Evolutionary conservation across 305 asterid species (phyloP).

Genomic region (Fraxinus albicans): DNA sequence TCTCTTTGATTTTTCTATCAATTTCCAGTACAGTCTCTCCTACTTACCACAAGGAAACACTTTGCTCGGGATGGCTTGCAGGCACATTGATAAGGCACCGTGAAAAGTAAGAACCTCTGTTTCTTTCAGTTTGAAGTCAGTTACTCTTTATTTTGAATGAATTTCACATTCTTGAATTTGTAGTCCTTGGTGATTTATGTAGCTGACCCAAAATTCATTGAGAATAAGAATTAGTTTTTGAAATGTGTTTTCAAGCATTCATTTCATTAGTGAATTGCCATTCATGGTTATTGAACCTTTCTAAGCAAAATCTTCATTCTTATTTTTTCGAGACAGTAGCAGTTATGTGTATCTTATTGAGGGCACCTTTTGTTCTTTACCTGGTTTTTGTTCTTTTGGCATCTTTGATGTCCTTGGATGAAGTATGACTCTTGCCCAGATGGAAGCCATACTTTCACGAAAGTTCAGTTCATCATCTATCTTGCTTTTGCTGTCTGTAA

Average conservation of each 20-base stretch:
- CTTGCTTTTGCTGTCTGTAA: not conserved
- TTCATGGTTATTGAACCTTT: not conserved
- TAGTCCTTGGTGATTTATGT: not conserved
- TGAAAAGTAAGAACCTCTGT: constrained; percentile 56
- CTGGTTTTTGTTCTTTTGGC: not conserved
- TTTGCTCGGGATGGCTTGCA: constrained; percentile 90
- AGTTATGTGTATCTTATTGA: not conserved
- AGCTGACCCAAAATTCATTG: not conserved
- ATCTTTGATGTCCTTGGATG: not conserved
- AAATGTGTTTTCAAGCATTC: not conserved
- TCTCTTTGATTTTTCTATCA: constrained; percentile 34
- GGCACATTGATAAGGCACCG: constrained; percentile 65
- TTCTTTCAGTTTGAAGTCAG: not conserved
- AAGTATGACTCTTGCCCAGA: not conserved
- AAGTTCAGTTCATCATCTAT: not conserved
- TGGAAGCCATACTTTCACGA: not conserved
- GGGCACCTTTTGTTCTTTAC: not conserved
- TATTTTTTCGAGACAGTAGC: not conserved
- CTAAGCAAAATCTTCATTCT: not conserved
- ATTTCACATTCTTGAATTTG: not conserved
- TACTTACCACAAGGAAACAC: constrained; percentile 83
- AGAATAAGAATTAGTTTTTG: not conserved
- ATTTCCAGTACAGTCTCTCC: constrained; percentile 86
- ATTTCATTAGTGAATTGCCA: not conserved
- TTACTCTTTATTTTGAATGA: not conserved